Evolutionary conservation across 1,284 basidiomycete species (phyloP).

Genomic region (Neolentinus lepideus): DNA sequence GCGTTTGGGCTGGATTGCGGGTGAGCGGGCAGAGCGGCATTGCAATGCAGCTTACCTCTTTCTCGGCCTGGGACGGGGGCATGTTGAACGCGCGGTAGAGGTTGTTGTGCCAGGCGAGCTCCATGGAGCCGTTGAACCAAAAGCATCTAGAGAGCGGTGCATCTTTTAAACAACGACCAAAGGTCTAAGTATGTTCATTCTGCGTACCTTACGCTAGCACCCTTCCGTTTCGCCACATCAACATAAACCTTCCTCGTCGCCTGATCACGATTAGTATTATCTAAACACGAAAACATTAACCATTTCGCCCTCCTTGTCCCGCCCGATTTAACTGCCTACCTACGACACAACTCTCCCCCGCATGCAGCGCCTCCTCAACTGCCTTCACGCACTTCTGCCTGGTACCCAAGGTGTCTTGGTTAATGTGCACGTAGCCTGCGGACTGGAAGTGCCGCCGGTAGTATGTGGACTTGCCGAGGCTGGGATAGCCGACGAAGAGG

Average conservation of each 20-base stretch:
- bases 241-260: slow-evolving; percentile 67
- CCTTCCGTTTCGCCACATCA: slow-evolving; percentile 49
- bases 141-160: slow-evolving; percentile 48
- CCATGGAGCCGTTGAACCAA: slow-evolving; percentile 61
- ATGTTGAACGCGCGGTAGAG: slow-evolving; percentile 70
- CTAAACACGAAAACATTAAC: too few relatives aligned
- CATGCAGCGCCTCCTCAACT: slow-evolving; percentile 47
- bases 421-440: slow-evolving; percentile 71
- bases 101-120: slow-evolving; percentile 88
- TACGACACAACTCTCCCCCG: slow-evolving; percentile 66
- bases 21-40: background rate
- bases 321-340: too few relatives aligned
- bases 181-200: too few relatives aligned
- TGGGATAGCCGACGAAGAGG: slow-evolving; percentile 85
- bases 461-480: slow-evolving; percentile 83
- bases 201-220: slow-evolving; percentile 55
- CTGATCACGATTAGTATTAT: slow-evolving; percentile 80
- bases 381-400: slow-evolving; percentile 70
- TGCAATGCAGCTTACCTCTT: slow-evolving; percentile 14
- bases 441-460: slow-evolving; percentile 66
- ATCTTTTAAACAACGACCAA: too few relatives aligned
- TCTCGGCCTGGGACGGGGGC: slow-evolving; percentile 22
- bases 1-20: slow-evolving; percentile 34
- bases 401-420: slow-evolving; percentile 77
- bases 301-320: too few relatives aligned